Conservation (phyloP, 2,329 filamentous ascomycete genomes). For the Cordyceps farinosa region DNA sequence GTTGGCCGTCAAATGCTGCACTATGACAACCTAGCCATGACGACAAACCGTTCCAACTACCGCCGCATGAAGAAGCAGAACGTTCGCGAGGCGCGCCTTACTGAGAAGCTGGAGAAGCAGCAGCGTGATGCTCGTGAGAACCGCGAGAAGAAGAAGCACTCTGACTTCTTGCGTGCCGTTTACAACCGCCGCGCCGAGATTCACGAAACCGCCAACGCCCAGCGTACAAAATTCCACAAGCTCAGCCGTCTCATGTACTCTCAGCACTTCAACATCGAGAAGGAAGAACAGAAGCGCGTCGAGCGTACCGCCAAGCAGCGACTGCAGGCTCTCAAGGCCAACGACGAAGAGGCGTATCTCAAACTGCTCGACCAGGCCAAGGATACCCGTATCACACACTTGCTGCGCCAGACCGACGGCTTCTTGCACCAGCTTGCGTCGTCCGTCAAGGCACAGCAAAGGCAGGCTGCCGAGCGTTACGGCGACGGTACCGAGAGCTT, state of each 20-base stretch:
- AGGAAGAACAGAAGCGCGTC: slow-evolving; percentile 97
- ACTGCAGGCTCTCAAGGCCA: slow-evolving; percentile 96
- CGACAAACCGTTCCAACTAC: slow-evolving; percentile 86
- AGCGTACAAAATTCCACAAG: slow-evolving; percentile 75
- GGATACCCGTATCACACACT: slow-evolving; percentile 96
- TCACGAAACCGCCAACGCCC: slow-evolving; percentile 59
- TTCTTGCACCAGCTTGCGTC: slow-evolving; percentile 94
- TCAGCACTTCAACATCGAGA: slow-evolving; percentile 95
- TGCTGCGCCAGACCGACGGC: slow-evolving; percentile 94
- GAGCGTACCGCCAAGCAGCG: slow-evolving; percentile 98
- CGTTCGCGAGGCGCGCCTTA: slow-evolving; percentile 90
- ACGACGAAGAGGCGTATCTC: slow-evolving; percentile 98
- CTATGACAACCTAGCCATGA: slow-evolving; percentile 95
- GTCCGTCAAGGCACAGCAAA: slow-evolving; percentile 91
- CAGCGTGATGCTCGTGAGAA: slow-evolving; percentile 94
- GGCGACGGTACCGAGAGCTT: slow-evolving; percentile 55
- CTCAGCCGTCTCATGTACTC: slow-evolving; percentile 83
- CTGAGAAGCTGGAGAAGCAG: slow-evolving; percentile 98
- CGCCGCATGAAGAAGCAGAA: slow-evolving; percentile 97
- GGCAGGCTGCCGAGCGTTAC: slow-evolving; percentile 74
- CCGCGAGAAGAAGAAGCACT: slow-evolving; percentile 96
- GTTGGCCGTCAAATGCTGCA: slow-evolving; percentile 91
- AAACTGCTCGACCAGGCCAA: slow-evolving; percentile 97
- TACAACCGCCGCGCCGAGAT: slow-evolving; percentile 79
- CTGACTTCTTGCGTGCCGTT: slow-evolving; percentile 85